phyloP scores from a whole-genome alignment of 441 rosid genomes.

The Viola pubescens region DNA sequence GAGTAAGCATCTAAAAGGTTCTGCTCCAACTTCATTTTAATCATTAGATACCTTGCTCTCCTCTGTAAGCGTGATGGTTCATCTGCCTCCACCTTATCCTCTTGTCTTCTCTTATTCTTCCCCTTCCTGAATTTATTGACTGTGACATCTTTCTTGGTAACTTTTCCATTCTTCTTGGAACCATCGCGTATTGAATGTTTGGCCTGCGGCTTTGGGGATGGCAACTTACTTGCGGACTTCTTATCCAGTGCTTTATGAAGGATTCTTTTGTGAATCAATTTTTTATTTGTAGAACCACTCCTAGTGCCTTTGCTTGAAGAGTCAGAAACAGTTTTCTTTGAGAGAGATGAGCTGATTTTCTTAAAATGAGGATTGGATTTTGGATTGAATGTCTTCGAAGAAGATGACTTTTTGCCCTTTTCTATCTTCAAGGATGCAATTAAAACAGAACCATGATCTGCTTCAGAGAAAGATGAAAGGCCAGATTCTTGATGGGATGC shows the following conservation, averaged over 20 bases:
- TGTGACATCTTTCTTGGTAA: constrained; percentile 22
- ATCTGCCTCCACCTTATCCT: constrained; percentile 47
- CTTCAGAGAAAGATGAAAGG: constrained; percentile 33
- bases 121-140: constrained; percentile 36
- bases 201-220: constrained; percentile 19
- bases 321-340: constrained; percentile 21
- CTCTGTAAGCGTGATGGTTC: constrained; percentile 80
- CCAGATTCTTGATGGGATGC: constrained; percentile 25
- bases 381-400: constrained; percentile 30
- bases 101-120: constrained; percentile 44
- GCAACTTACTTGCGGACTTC: constrained; percentile 30
- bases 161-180: constrained; percentile 25
- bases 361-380: constrained; percentile 34
- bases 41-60: constrained; percentile 76
- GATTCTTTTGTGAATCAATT: constrained; percentile 15
- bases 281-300: constrained; percentile 23
- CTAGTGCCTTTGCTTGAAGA: constrained; percentile 20
- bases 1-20: constrained; percentile 97
- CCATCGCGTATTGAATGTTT: constrained; percentile 14
- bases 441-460: constrained; percentile 44
- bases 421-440: constrained; percentile 45
- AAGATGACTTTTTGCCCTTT: constrained; percentile 27
- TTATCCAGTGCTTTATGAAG: constrained; percentile 23
- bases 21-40: constrained; percentile 94
- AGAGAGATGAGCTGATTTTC: constrained; percentile 22